Evolutionary conservation across 768 basidiomycete species (phyloP).

Genomic region (Russula sp.): DNA sequence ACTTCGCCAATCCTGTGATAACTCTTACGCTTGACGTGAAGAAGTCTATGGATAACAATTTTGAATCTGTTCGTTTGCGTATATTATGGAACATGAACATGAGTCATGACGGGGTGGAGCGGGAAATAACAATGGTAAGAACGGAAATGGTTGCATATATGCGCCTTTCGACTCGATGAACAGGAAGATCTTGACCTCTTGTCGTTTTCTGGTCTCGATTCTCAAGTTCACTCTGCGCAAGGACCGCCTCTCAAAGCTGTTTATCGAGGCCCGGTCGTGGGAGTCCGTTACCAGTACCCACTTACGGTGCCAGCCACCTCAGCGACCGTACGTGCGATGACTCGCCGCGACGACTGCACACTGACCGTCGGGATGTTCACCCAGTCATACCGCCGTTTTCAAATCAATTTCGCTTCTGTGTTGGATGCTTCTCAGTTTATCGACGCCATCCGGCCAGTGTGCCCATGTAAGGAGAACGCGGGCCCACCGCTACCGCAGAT

Average conservation of each 20-base stretch:
- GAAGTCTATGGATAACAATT: slow-evolving; percentile 35
- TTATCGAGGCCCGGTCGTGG: slow-evolving; percentile 64
- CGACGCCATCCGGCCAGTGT: slow-evolving; percentile 54
- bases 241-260: slow-evolving; percentile 74
- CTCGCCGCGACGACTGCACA: neutral
- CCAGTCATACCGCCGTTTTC: slow-evolving; percentile 71
- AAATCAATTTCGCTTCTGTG: slow-evolving; percentile 56
- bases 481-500: slow-evolving; percentile 24
- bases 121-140: slow-evolving; percentile 62
- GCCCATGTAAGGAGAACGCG: slow-evolving; percentile 64
- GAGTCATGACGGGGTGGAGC: slow-evolving; percentile 34
- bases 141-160: slow-evolving; percentile 8
- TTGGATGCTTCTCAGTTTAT: slow-evolving; percentile 50
- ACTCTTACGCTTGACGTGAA: slow-evolving; percentile 55
- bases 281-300: slow-evolving; percentile 64
- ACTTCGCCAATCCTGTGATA: slow-evolving; percentile 65
- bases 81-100: slow-evolving; percentile 54
- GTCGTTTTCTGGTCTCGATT: slow-evolving; percentile 43
- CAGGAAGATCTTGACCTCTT: slow-evolving; percentile 77
- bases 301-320: slow-evolving; percentile 26
- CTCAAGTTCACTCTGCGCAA: slow-evolving; percentile 33
- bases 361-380: slow-evolving; percentile 13
- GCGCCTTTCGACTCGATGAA: slow-evolving; percentile 1
- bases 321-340: neutral
- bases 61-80: slow-evolving; percentile 58